These are phyloP conservation scores for Naganishia liquefaciens DNA, from an alignment of 1,284 basidiomycete genomes.

Conservation along the genomic window DNA sequence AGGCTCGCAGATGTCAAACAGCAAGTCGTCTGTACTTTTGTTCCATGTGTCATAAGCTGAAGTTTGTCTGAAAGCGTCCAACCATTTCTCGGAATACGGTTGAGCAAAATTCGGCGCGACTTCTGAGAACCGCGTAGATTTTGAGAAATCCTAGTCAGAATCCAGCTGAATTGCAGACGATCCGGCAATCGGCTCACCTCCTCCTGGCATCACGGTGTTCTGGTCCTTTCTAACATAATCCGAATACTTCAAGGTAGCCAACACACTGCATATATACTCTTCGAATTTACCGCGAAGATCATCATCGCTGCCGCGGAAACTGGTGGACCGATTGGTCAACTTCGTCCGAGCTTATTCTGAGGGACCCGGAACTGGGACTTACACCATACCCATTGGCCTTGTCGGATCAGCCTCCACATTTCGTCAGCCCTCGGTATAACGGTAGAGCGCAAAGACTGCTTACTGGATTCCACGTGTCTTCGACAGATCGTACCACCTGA, in stretches of 20 bases:
- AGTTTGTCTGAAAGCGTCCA: constrained; percentile 77
- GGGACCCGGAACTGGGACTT: constrained; percentile 45
- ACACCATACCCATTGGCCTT: constrained; percentile 65
- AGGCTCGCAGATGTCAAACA: constrained; percentile 91
- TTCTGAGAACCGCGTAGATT: constrained; percentile 3
- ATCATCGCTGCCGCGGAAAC: constrained; percentile 88
- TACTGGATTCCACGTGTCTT: constrained; percentile 71
- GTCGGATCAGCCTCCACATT: constrained; percentile 56
- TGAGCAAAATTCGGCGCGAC: constrained; percentile 56
- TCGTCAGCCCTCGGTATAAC: not conserved
- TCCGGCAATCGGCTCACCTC: constrained; percentile 34
- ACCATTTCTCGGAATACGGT: constrained; percentile 81
- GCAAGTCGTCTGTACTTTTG: constrained; percentile 75
- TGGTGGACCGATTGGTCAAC: constrained; percentile 25
- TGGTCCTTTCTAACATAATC: constrained; percentile 63
- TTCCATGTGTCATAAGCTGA: constrained; percentile 86
- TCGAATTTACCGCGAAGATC: constrained; percentile 75
- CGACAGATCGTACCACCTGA: constrained; percentile 74
- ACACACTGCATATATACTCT: constrained; percentile 59
- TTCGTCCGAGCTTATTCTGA: not conserved
- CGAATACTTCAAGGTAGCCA: constrained; percentile 76
- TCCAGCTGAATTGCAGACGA: not conserved
- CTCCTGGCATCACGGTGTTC: constrained; percentile 39
- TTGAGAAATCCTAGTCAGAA: not conserved
- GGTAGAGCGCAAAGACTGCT: constrained; percentile 19